Evolutionary conservation across 1,284 basidiomycete genomes (phyloP), one percentile per base, ranked within the genome.

Genomic region (Tylopilus sp.): DNA sequence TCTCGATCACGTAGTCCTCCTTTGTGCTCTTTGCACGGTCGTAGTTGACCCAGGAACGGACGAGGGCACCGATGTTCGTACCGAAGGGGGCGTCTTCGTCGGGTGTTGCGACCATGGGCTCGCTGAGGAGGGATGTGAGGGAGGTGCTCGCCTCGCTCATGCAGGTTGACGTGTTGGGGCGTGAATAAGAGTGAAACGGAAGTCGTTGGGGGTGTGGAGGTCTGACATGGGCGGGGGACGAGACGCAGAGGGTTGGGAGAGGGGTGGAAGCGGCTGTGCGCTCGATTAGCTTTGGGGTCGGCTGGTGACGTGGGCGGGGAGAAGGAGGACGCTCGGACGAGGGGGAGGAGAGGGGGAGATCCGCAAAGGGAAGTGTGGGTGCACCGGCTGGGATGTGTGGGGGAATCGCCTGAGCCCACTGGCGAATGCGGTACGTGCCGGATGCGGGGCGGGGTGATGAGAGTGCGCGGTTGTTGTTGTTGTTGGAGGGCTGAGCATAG

Each of bases 111-210:
- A 65, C 58, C 61, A 65, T 57, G 42, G 63, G 63, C 6, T 65
- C 63, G 15, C 31, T 66, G 41, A 65, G 64, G 19, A 65, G 66
- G 40, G 65, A 66, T 0, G 59, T 55, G 30, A 65, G 65, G 23
- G 66, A 69, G 1, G 66, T 65, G 42, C 66, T 68, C 0, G 63
- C 63, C 39, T 68, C 63, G 53, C 63, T 65, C 52, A 55, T 46
- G 29, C 51, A 65, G 15, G 59, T 48, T 0, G 64, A 46, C 2
- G 60, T 45, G 23, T 54, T 52, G 11, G 51, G 60, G 0, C 56
- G 51, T 1, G 57, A 41, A n/a, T 48, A 65, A 8, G 57, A 47
- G 39, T 55, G 59, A 34, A 62, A 45, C 4, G 48, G 42, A 0
- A 57, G 37, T 0, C 63, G 59, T 2, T 55, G 39, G n/a, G 59